phyloP scores from a whole-genome alignment of 2,329 filamentous ascomycete species.

The Hirsutella minnesotensis region DNA sequence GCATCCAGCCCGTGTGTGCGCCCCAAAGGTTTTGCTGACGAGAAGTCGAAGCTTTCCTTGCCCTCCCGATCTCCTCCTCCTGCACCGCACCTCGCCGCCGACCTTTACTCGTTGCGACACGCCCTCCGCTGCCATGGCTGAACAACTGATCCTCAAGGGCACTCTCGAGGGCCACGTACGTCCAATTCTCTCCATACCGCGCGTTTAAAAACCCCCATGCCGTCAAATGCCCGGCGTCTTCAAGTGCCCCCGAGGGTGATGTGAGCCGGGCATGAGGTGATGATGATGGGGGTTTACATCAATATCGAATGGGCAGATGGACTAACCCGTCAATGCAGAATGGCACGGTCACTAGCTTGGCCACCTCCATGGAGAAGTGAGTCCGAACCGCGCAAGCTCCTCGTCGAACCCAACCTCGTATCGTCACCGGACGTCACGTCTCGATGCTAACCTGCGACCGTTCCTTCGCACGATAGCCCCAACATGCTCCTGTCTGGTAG shows the following conservation, averaged over 20 bases:
- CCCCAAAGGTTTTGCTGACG: conserved; percentile 12
- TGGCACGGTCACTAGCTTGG: conserved; percentile 98
- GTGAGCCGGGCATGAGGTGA: background rate
- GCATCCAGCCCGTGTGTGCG: background rate
- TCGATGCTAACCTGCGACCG: background rate
- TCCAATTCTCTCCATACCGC: conserved; percentile 16
- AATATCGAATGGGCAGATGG: conserved; percentile 2
- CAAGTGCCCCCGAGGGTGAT: conserved; percentile 3
- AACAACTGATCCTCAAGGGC: conserved; percentile 92
- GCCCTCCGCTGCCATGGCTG: conserved; percentile 57
- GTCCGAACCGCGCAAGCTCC: conserved; percentile 16
- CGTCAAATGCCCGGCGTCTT: no score
- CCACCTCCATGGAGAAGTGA: conserved; percentile 98
- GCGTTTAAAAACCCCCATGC: no score
- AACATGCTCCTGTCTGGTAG: conserved; percentile 98
- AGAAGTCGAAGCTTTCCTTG: conserved; percentile 15
- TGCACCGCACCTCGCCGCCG: conserved; percentile 14
- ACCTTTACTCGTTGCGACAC: conserved; percentile 24
- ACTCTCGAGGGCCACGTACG: conserved; percentile 92
- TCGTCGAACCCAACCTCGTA: background rate
- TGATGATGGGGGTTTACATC: background rate
- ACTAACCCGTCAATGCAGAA: conserved; percentile 37
- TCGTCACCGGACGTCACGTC: background rate
- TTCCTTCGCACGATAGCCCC: conserved; percentile 45
- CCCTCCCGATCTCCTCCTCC: conserved; percentile 17